phyloP scores from a whole-genome alignment of 768 basidiomycete genomes.

The Lentinula lateritia region DNA sequence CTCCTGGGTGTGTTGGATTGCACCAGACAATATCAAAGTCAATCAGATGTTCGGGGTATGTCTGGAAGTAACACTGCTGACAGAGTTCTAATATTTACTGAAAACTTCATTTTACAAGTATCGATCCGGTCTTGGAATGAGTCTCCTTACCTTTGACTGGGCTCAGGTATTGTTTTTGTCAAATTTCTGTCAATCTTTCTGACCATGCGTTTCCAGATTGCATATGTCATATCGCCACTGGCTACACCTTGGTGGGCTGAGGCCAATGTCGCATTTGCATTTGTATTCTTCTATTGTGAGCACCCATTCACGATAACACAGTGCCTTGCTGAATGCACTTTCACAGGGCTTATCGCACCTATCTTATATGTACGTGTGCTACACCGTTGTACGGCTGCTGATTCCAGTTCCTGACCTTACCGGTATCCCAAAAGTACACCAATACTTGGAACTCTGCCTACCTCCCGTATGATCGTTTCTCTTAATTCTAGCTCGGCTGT shows the following conservation, averaged over 20 bases:
- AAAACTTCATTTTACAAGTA: constrained; percentile 3
- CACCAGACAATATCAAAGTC: constrained; percentile 59
- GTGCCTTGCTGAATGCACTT: not conserved
- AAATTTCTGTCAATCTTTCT: not conserved
- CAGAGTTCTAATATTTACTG: constrained; percentile 22
- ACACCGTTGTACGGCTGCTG: not conserved
- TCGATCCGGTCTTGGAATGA: constrained; percentile 51
- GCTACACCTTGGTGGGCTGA: constrained; percentile 83
- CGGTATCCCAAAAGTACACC: constrained; percentile 35
- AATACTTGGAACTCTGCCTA: constrained; percentile 57
- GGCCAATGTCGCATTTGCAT: constrained; percentile 59
- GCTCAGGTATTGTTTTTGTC: constrained; percentile 44
- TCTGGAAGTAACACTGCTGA: constrained; percentile 13
- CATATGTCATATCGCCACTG: constrained; percentile 66
- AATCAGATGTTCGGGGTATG: constrained; percentile 73
- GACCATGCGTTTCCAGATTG: constrained; percentile 29
- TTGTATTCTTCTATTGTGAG: constrained; percentile 65
- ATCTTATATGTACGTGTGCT: constrained; percentile 27
- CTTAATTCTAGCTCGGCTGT: not conserved
- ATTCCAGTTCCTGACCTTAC: not conserved
- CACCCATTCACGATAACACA: constrained; percentile 1
- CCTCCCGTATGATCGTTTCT: constrained; percentile 39
- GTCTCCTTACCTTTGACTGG: constrained; percentile 80
- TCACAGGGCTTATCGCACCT: constrained; percentile 28
- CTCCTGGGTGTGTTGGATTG: constrained; percentile 63